These are phyloP conservation scores for Thelonectria olida DNA, from an alignment of 2,329 filamentous ascomycete genomes.

Conservation along the genomic window DNA sequence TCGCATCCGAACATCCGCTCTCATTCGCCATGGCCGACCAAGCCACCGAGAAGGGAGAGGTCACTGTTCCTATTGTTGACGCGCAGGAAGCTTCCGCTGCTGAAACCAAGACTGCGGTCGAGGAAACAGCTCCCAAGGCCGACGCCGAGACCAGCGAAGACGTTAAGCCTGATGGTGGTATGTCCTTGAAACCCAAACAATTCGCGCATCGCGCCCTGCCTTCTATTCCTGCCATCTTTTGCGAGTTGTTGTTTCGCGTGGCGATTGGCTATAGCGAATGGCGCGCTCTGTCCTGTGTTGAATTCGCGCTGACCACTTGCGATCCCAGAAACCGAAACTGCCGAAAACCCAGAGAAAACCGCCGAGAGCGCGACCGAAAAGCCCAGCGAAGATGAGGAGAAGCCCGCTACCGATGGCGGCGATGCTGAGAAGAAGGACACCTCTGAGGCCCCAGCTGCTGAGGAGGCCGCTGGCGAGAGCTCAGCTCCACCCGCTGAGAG, in stretches of 20 bases:
- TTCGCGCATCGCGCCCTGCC: conserved; percentile 15
- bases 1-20: conserved; percentile 34
- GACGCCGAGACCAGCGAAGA: conserved; percentile 42
- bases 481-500: conserved; percentile 37
- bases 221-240: neutral
- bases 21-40: conserved; percentile 51
- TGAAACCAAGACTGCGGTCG: conserved; percentile 35
- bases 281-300: conserved; percentile 34
- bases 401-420: conserved; percentile 36
- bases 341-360: conserved; percentile 42
- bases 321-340: conserved; percentile 39
- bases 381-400: conserved; percentile 38
- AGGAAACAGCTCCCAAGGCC: conserved; percentile 36
- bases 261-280: conserved; percentile 5
- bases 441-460: conserved; percentile 41
- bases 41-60: conserved; percentile 48
- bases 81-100: conserved; percentile 42
- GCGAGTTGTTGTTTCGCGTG: conserved; percentile 23
- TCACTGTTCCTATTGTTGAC: conserved; percentile 43
- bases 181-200: conserved; percentile 27
- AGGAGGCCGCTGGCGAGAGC: conserved; percentile 41
- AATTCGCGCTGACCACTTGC: conserved; percentile 40
- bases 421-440: conserved; percentile 65
- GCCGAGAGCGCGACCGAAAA: conserved; percentile 43
- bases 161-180: conserved; percentile 44